phyloP scores from a whole-genome alignment of 768 basidiomycete genomes.

The Fistulinella prunicolor region DNA sequence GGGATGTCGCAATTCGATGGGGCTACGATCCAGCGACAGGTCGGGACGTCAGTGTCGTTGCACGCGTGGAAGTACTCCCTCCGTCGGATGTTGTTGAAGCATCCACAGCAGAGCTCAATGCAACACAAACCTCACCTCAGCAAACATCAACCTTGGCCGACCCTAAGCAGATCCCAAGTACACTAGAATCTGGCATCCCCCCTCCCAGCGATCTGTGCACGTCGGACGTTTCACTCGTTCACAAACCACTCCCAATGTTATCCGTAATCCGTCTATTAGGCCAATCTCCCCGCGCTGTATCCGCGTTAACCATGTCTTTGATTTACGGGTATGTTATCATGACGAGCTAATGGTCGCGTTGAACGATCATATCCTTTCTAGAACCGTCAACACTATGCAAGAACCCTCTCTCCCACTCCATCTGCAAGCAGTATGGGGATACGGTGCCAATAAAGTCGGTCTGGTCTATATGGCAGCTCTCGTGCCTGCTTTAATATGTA shows the following conservation, averaged over 20 bases:
- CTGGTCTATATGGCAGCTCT: conserved; percentile 65
- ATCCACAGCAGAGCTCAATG: not conserved
- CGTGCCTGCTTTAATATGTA: conserved; percentile 64
- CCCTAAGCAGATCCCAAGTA: too few species aligned
- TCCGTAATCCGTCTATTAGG: conserved; percentile 41
- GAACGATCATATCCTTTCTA: conserved; percentile 20
- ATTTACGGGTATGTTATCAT: conserved; percentile 49
- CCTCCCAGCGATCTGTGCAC: too few species aligned
- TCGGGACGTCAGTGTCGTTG: not conserved
- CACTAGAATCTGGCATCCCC: too few species aligned
- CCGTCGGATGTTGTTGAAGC: not conserved
- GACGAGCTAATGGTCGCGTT: not conserved
- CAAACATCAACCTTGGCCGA: not conserved
- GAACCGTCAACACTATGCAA: conserved; percentile 46
- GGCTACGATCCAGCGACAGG: conserved; percentile 40
- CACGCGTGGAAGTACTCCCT: conserved; percentile 6
- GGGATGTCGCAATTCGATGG: conserved; percentile 48
- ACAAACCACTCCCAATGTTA: conserved; percentile 36
- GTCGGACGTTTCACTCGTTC: conserved; percentile 14
- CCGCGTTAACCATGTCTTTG: conserved; percentile 43
- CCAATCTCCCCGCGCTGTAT: conserved; percentile 49
- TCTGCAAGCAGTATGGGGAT: conserved; percentile 47
- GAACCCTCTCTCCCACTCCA: conserved; percentile 60
- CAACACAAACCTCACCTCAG: not conserved
- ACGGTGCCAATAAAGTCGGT: conserved; percentile 52